These are phyloP conservation scores for Aspergillus haitiensis DNA, from an alignment of 495 filamentous ascomycete species.

Conservation along the genomic window DNA sequence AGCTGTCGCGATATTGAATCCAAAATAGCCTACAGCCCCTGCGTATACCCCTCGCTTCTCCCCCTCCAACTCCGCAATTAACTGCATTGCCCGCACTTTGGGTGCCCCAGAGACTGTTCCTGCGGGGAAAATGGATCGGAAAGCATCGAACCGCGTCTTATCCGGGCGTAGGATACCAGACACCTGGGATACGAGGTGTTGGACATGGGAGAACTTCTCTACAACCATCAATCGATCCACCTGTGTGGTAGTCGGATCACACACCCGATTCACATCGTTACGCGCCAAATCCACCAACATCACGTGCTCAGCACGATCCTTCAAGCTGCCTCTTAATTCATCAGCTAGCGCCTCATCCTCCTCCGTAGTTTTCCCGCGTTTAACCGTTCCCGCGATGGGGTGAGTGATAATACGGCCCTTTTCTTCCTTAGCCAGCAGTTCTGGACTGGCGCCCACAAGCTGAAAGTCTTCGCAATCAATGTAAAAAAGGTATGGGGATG, in stretches of 20 bases:
- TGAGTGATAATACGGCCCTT: conserved; percentile 89
- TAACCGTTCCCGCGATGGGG: conserved; percentile 94
- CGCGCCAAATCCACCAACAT: conserved; percentile 98
- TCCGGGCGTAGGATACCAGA: conserved; percentile 78
- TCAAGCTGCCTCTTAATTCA: conserved; percentile 75
- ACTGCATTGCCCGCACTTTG: conserved; percentile 94
- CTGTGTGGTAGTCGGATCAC: conserved; percentile 82
- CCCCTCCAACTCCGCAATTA: conserved; percentile 89
- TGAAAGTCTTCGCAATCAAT: conserved; percentile 88
- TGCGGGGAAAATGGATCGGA: conserved; percentile 93
- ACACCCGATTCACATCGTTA: conserved; percentile 95
- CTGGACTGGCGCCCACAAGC: conserved; percentile 91
- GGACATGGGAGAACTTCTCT: conserved; percentile 93
- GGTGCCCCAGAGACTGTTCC: conserved; percentile 93
- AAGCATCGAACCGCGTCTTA: conserved; percentile 92
- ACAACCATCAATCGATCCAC: conserved; percentile 96
- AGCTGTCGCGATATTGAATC: conserved; percentile 41
- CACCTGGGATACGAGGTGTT: conserved; percentile 94
- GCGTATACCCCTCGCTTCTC: conserved; percentile 96
- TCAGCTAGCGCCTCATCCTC: conserved; percentile 79
- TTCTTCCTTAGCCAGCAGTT: conserved; percentile 89
- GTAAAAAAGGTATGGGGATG: conserved; percentile 95
- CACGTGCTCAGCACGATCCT: conserved; percentile 96
- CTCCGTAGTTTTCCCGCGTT: conserved; percentile 73
- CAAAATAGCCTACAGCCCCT: conserved; percentile 87